Percentiles rank a stretch among this genome's conserved stretches.
phyloP scores from a whole-genome alignment of 768 basidiomycete genomes.

The Russula lepida region DNA sequence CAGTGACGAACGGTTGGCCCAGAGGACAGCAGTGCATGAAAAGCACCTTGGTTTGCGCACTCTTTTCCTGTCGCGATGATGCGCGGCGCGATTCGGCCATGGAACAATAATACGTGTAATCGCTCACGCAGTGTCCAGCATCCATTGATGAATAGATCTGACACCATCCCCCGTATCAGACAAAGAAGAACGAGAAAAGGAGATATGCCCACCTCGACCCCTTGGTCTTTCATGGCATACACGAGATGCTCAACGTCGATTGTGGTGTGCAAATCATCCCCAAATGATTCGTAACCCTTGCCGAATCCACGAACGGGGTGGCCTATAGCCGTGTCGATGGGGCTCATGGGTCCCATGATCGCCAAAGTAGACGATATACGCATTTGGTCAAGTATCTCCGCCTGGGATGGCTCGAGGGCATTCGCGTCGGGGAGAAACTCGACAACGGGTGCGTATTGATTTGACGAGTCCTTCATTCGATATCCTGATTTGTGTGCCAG shows the following conservation, averaged over 20 bases:
- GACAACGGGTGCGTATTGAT: conserved; percentile 42
- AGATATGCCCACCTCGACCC: conserved; percentile 36
- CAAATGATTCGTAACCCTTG: conserved; percentile 40
- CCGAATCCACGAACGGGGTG: conserved; percentile 24
- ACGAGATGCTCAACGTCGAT: conserved; percentile 49
- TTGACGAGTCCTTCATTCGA: conserved; percentile 58
- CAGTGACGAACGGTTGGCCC: conserved; percentile 52
- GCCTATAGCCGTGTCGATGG: conserved; percentile 12
- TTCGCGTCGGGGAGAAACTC: conserved; percentile 26
- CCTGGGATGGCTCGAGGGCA: conserved; percentile 24
- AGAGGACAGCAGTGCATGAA: conserved; percentile 69
- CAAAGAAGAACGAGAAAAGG: background rate
- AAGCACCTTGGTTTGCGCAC: conserved; percentile 38
- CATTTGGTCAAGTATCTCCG: conserved; percentile 34
- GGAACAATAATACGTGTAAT: conserved; percentile 70
- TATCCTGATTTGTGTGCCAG: conserved; percentile 61
- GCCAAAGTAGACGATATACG: conserved; percentile 21
- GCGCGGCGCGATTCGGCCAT: conserved; percentile 53
- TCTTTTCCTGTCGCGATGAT: conserved; percentile 15
- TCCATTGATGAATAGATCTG: conserved; percentile 63
- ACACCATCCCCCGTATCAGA: conserved; percentile 26
- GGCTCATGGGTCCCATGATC: background rate
- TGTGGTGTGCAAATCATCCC: conserved; percentile 44
- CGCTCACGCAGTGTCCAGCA: conserved; percentile 68
- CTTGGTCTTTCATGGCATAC: conserved; percentile 40